Percentiles rank a stretch among this genome's conserved stretches.
Conservation (phyloP, 768 basidiomycete genomes). For the Dacryopinax primogenitus region DNA sequence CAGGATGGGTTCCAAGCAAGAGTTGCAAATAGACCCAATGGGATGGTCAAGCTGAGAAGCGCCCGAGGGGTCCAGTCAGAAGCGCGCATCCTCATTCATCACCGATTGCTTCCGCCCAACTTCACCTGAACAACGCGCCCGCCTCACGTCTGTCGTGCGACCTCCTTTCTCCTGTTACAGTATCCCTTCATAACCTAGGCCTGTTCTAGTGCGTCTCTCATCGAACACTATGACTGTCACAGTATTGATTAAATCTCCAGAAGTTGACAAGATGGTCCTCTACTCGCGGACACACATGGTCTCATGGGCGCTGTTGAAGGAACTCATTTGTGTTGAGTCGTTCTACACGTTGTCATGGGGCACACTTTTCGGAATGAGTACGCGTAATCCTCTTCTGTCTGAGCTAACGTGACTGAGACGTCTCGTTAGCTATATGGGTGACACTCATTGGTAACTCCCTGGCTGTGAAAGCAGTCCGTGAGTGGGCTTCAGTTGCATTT, state of each 20-base stretch:
- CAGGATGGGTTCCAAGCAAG: not conserved
- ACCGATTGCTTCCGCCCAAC: not conserved
- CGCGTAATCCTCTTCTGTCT: not conserved
- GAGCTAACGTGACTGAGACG: not conserved
- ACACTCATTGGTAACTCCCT: not conserved
- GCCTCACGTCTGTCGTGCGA: not conserved
- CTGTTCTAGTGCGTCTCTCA: not conserved
- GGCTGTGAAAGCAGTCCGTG: not conserved
- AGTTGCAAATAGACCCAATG: not conserved
- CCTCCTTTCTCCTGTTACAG: not conserved
- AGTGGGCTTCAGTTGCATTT: not conserved
- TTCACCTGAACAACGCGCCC: not conserved
- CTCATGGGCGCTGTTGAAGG: not conserved
- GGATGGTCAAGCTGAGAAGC: not conserved
- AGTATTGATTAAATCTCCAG: not conserved
- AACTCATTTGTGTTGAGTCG: not conserved
- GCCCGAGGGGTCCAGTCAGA: not conserved
- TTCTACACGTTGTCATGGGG: not conserved
- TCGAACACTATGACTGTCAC: not conserved
- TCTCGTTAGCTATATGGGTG: not conserved
- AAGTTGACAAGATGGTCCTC: slow-evolving; percentile 6
- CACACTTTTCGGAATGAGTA: not conserved
- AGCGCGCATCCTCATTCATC: slow-evolving; percentile 4
- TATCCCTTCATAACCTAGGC: not conserved
- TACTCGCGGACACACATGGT: not conserved